Percentiles rank a stretch among this genome's conserved stretches.
phyloP scores from a whole-genome alignment of 164 flowering plant species.

The Pachysandra terminalis region DNA sequence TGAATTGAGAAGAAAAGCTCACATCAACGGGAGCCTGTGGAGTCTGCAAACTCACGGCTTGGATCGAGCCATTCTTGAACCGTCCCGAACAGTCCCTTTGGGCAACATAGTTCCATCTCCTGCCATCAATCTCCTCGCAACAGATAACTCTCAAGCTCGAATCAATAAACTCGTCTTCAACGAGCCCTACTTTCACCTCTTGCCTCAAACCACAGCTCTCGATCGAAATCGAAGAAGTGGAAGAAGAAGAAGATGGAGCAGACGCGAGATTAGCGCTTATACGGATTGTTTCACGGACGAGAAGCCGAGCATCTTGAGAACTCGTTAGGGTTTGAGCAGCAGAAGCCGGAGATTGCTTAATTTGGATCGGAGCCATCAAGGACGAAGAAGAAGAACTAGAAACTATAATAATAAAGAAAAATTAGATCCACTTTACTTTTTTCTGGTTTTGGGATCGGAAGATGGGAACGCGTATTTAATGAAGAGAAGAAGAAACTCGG shows the following conservation, averaged over 20 bases:
- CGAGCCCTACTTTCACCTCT: constrained; percentile 29
- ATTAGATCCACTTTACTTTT: no score
- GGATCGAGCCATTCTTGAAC: constrained; percentile 53
- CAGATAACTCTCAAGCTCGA: constrained; percentile 76
- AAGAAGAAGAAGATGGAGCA: constrained; percentile 31
- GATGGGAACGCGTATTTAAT: neutral
- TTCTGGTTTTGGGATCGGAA: neutral
- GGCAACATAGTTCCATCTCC: constrained; percentile 74
- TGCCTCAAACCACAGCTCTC: constrained; percentile 17
- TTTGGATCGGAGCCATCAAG: constrained; percentile 39
- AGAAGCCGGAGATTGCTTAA: constrained; percentile 32
- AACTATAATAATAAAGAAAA: no score
- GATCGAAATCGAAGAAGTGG: constrained; percentile 1
- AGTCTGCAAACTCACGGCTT: constrained; percentile 62
- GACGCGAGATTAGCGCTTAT: constrained; percentile 83
- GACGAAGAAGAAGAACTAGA: neutral
- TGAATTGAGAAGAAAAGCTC: constrained; percentile 9
- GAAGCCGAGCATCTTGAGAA: constrained; percentile 56
- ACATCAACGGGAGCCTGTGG: constrained; percentile 74
- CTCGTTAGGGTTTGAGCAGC: constrained; percentile 28
- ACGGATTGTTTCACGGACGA: constrained; percentile 81
- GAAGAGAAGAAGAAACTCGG: neutral
- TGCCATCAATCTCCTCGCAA: constrained; percentile 77
- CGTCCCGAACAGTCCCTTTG: constrained; percentile 31
- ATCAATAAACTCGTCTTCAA: constrained; percentile 41